Conservation (phyloP, 179 eudicot genomes). For the Camellia oleifera region DNA sequence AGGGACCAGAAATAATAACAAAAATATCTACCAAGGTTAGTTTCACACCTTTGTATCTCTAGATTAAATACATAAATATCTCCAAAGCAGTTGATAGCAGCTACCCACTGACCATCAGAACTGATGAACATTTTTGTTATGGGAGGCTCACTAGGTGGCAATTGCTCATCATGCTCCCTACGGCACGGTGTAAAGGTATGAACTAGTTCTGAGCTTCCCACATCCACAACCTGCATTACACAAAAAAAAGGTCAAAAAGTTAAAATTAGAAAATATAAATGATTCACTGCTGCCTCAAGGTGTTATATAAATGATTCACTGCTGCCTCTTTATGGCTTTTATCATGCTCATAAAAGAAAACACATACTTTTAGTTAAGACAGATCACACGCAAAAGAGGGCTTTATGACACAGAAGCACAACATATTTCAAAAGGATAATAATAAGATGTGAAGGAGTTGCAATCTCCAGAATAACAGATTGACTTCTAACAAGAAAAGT, state of each 20-base stretch:
- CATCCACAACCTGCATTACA: slow-evolving; percentile 64
- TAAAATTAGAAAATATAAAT: not conserved
- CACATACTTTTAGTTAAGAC: not conserved
- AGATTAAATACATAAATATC: slow-evolving; percentile 84
- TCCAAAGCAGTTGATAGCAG: slow-evolving; percentile 90
- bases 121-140: slow-evolving; percentile 79
- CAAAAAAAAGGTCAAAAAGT: not conserved
- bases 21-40: not conserved
- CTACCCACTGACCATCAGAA: slow-evolving; percentile 94
- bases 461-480: not conserved
- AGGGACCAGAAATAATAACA: not conserved
- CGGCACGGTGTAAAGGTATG: slow-evolving; percentile 75
- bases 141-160: slow-evolving; percentile 81
- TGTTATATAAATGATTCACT: not conserved
- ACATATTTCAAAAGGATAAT: not conserved
- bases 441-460: not conserved
- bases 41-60: slow-evolving; percentile 66
- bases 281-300: not conserved
- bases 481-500: not conserved
- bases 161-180: slow-evolving; percentile 43
- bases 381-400: not conserved
- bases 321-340: not conserved
- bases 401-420: not conserved
- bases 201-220: slow-evolving; percentile 41
- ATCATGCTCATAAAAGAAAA: not conserved